Conservation (phyloP, 495 filamentous ascomycete species). For the Penicillium simplicissimum region DNA sequence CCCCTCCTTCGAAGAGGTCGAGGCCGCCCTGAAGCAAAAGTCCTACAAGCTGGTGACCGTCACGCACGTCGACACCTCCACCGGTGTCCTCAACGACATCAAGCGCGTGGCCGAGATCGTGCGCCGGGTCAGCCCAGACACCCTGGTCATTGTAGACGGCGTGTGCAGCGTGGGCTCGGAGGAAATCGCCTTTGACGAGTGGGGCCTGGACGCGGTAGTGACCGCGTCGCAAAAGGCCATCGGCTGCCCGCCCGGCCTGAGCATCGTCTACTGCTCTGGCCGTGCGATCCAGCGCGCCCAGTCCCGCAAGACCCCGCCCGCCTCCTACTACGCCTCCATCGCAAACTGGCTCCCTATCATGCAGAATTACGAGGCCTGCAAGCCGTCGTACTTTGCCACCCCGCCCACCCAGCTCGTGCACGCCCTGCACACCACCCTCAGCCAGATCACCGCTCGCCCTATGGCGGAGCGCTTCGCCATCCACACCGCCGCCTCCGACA, state of each 20-base stretch:
- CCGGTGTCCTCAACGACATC: slow-evolving; percentile 89
- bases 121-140: slow-evolving; percentile 82
- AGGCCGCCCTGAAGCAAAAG: slow-evolving; percentile 83
- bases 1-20: slow-evolving; percentile 82
- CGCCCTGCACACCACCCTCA: slow-evolving; percentile 90
- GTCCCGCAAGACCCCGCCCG: slow-evolving; percentile 72
- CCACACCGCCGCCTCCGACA: slow-evolving; percentile 74
- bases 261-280: slow-evolving; percentile 88
- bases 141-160: slow-evolving; percentile 88
- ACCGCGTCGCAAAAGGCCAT: slow-evolving; percentile 97
- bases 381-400: slow-evolving; percentile 96
- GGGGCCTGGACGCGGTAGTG: slow-evolving; percentile 89
- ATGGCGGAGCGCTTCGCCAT: slow-evolving; percentile 76
- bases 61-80: slow-evolving; percentile 96
- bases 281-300: slow-evolving; percentile 83
- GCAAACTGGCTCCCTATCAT: slow-evolving; percentile 98
- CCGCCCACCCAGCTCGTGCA: slow-evolving; percentile 92
- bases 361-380: slow-evolving; percentile 97
- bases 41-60: slow-evolving; percentile 89
- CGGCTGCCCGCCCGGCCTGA: slow-evolving; percentile 89
- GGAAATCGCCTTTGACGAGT: slow-evolving; percentile 92
- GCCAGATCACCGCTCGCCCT: slow-evolving; percentile 76
- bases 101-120: slow-evolving; percentile 80
- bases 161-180: slow-evolving; percentile 97
- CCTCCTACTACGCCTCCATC: slow-evolving; percentile 90